These are phyloP conservation scores for Mycena crocata DNA, from an alignment of 768 basidiomycete genomes.

Conservation along the genomic window DNA sequence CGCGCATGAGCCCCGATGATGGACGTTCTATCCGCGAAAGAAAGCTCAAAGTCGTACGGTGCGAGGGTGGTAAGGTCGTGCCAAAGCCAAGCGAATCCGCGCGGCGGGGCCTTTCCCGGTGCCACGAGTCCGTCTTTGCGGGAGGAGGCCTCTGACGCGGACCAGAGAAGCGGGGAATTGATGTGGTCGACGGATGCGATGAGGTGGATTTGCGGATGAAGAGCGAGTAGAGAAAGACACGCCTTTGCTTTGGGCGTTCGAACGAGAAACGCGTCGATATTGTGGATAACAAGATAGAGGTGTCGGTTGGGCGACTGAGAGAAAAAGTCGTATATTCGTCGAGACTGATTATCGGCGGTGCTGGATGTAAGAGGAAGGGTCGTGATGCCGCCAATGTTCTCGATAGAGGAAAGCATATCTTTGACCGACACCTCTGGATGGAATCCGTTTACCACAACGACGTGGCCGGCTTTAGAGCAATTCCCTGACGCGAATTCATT, in stretches of 20 bases:
- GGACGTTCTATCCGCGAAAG: constrained; percentile 72
- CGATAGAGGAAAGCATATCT: constrained; percentile 75
- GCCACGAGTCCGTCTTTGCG: constrained; percentile 54
- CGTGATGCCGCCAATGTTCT: constrained; percentile 58
- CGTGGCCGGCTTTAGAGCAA: constrained; percentile 72
- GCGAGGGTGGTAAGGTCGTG: constrained; percentile 90
- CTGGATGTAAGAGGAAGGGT: constrained; percentile 48
- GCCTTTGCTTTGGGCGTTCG: constrained; percentile 74
- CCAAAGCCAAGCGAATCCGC: constrained; percentile 83
- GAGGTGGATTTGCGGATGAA: constrained; percentile 82
- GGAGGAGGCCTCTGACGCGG: constrained; percentile 70
- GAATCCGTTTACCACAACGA: constrained; percentile 83
- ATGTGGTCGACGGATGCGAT: constrained; percentile 90
- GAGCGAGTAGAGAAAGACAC: constrained; percentile 77
- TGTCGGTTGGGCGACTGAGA: constrained; percentile 51
- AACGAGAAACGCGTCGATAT: constrained; percentile 83
- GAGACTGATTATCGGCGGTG: constrained; percentile 70
- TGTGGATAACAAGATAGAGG: constrained; percentile 88
- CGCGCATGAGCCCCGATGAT: constrained; percentile 60
- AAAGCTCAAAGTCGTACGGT: constrained; percentile 84
- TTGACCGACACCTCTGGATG: constrained; percentile 75
- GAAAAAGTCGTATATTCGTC: constrained; percentile 75
- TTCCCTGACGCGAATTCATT: constrained; percentile 76
- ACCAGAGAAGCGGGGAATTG: constrained; percentile 86
- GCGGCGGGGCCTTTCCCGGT: constrained; percentile 39